Base-by-base conservation (phyloP, 1,284 basidiomycete species). In the Hemileia vastatrix region DNA sequence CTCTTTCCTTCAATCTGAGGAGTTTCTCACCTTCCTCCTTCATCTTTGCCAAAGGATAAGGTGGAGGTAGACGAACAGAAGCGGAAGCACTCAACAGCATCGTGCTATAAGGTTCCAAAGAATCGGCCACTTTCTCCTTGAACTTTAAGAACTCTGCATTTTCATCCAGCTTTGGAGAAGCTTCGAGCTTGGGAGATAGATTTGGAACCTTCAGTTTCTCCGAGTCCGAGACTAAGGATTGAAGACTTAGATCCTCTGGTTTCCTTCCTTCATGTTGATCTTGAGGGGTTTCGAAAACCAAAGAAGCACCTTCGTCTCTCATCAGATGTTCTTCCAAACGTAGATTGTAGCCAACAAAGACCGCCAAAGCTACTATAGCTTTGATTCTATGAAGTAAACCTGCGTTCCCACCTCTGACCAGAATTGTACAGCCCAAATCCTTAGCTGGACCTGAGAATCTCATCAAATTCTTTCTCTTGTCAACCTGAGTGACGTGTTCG, bases 271-370 rank as follows among this genome's bases (percentile, higher is more conserved):
- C 36, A 40, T 40, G 27, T 27, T 27, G 9, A 40, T 11, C 36
- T 11, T 40, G 9, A 9, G 36, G 36, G 15, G 9, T 15, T 40
- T 40, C 36, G 15, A 11, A 40, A 40, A 40, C 36, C 64, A 71
- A 63, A 9, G 61, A 57, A 19, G 71, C 67, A 5, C 69, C 70
- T 33, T 89, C 90, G 76, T 98, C 94, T 74, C 89, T 90, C 84
- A 91, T 94, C 15, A 97, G 80, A 72, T 90, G 88, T 0, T 89
- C 90, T 78, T 99, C 94, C 69, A 96, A 82, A 74, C 92, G 91
- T 72, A 97, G 78, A 73, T 95, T 92, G 70, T 81, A 80, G 15
- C 90, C 92, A 64, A 94, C 87, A 74, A 95, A 90, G 0, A 87
- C 85, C 76, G 97, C 82, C 77, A 96, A 91, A 40, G 89, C 82